Evolutionary conservation across 2,329 filamentous ascomycete species (phyloP), one percentile per base, ranked within the genome.

Genomic region (Phialophora verrucosa): DNA sequence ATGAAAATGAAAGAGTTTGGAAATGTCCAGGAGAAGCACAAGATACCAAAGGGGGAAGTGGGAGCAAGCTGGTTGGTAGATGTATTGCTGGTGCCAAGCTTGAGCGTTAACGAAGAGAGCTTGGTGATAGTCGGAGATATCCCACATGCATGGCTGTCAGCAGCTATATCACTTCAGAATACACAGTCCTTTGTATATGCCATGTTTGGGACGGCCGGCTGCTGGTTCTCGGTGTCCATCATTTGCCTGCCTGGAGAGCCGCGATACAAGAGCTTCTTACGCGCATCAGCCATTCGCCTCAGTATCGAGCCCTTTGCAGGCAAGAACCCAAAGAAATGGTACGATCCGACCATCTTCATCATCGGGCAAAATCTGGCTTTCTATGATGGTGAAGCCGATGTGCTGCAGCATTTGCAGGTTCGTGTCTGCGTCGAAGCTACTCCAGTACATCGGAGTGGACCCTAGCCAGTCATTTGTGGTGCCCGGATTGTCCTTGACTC

Each of bases 321-420:
- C 66, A n/a, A 70, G 44, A 35, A 70, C 56, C 69, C 66, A 69
- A 10, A 67, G 38, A 58, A 71, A 68, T 5, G 60, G 54, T 7
- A 63, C 59, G 59, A 62, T 23, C 66, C 73, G 71, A 51, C 64
- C 69, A 27, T 72, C 71, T 31, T 70, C 69, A 60, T 71, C 71
- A 25, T 65, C 64, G 23, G 63, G 59, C 29, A 74, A 35, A 53
- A 71, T 64, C 49, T 70, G 68, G 23, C 69, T 70, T 42, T 74
- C 65, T 29, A 70, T 69, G 2, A 74, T 64, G 35, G 77, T 74
- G 42, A 71, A 73, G 0, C 77, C 77, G 2, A 62, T 67, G 23
- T 74, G 70, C 42, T 72, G 68, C 20, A 78, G 63, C 70, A 64
- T 60, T 17, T 47, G 20, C 47, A 61, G 25, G 50, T 59, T 69